Conservation (phyloP, 495 filamentous ascomycete species). For the Trichocladium uniseriatum region DNA sequence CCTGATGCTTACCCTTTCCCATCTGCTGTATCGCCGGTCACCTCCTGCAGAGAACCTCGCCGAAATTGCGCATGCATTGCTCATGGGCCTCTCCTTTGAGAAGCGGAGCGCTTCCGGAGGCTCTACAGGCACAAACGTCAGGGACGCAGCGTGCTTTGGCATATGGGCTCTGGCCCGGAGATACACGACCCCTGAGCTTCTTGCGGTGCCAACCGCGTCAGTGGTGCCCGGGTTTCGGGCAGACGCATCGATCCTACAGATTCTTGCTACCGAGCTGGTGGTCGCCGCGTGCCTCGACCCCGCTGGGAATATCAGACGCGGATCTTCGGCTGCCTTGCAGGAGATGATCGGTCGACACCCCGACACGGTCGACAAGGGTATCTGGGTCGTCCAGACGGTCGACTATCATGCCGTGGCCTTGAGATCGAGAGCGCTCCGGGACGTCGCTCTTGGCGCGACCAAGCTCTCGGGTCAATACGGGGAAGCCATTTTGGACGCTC, state of each 20-base stretch:
- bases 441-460: constrained; percentile 61
- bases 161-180: constrained; percentile 86
- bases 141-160: constrained; percentile 92
- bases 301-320: constrained; percentile 83
- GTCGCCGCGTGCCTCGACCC: constrained; percentile 79
- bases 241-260: constrained; percentile 51
- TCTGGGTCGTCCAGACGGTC: constrained; percentile 74
- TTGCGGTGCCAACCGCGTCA: constrained; percentile 44
- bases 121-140: constrained; percentile 84
- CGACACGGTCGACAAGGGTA: constrained; percentile 68
- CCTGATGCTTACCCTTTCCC: constrained; percentile 73
- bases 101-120: constrained; percentile 70
- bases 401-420: constrained; percentile 90
- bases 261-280: constrained; percentile 69
- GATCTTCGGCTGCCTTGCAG: constrained; percentile 86
- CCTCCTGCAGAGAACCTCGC: constrained; percentile 56
- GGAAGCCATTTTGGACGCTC: constrained; percentile 53
- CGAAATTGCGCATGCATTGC: constrained; percentile 59
- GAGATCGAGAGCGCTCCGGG: constrained; percentile 67
- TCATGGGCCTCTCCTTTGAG: constrained; percentile 74
- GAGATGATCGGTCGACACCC: constrained; percentile 91
- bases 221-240: background rate
- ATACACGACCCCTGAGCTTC: constrained; percentile 72
- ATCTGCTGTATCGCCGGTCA: constrained; percentile 71
- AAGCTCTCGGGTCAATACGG: constrained; percentile 59